Percentiles rank a stretch among this genome's conserved stretches.
These are phyloP conservation scores for Trypanosoma avium DNA, from an alignment of 208 protist genomes.

Conservation along the genomic window DNA sequence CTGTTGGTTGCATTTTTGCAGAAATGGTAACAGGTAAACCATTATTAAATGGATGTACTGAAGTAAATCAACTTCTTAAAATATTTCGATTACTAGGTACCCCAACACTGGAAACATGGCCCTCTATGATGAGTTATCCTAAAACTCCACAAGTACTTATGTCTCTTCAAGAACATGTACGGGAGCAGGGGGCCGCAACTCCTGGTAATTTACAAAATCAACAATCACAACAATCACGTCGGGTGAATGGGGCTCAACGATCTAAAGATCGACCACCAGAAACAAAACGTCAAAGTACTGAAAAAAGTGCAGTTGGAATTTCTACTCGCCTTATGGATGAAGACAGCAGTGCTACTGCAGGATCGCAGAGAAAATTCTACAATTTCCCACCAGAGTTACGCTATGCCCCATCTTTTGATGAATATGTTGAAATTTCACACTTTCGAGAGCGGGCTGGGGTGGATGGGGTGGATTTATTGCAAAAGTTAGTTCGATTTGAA, in stretches of 20 bases:
- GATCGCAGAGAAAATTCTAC: conserved; percentile 31
- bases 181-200: conserved; percentile 15
- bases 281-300: not conserved
- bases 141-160: conserved; percentile 37
- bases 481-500: conserved; percentile 69
- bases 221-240: not conserved
- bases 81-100: conserved; percentile 93
- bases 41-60: conserved; percentile 80
- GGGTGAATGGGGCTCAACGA: not conserved
- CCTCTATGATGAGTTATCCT: conserved; percentile 79
- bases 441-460: conserved; percentile 43
- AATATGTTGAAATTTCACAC: conserved; percentile 45
- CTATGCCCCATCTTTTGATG: conserved; percentile 53
- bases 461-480: conserved; percentile 65
- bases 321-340: not conserved
- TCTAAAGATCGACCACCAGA: not conserved
- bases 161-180: conserved; percentile 24
- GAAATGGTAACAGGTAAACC: conserved; percentile 89
- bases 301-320: not conserved
- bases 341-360: not conserved
- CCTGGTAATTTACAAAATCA: not conserved
- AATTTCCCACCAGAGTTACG: conserved; percentile 49
- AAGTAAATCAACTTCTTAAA: conserved; percentile 88
- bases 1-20: conserved; percentile 93
- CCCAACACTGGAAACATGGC: conserved; percentile 94